Conservation (phyloP, 2,329 filamentous ascomycete genomes). For the Fusarium redolens region DNA sequence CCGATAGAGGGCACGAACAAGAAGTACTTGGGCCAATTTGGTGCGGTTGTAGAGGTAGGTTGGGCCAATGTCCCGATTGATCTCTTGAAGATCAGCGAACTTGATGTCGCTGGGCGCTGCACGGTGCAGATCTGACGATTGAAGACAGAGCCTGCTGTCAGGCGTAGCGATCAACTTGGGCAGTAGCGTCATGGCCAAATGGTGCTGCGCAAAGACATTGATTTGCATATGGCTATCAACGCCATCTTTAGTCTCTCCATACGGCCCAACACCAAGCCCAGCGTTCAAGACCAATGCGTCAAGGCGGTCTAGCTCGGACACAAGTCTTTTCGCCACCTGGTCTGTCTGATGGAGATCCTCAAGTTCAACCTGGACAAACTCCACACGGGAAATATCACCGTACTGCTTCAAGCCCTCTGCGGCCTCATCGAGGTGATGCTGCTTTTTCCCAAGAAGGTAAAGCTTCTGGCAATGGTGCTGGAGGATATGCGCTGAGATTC, state of each 20-base stretch:
- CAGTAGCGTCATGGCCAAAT: constrained; percentile 13
- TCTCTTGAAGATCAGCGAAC: background rate
- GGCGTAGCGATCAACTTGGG: constrained; percentile 5
- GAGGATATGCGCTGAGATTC: constrained; percentile 14
- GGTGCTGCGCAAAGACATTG: constrained; percentile 15
- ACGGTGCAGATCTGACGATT: background rate
- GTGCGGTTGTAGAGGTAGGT: background rate
- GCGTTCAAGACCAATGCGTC: constrained; percentile 4
- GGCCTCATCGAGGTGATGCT: constrained; percentile 8
- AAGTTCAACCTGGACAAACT: constrained; percentile 1
- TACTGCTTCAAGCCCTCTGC: constrained; percentile 4
- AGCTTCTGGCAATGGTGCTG: constrained; percentile 8
- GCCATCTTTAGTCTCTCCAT: constrained; percentile 6
- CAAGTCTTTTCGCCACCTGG: background rate
- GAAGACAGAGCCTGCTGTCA: background rate
- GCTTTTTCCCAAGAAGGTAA: constrained; percentile 5
- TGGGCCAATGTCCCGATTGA: constrained; percentile 7
- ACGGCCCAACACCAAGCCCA: constrained; percentile 1
- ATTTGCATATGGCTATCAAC: constrained; percentile 20
- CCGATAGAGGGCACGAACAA: background rate
- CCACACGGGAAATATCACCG: background rate
- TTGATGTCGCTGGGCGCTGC: background rate
- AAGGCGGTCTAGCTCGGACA: background rate
- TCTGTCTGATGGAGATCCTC: constrained; percentile 9
- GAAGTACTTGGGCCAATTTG: constrained; percentile 2